phyloP scores from a whole-genome alignment of 352 stramenopile genomes.

The Blastocystis hominis region DNA sequence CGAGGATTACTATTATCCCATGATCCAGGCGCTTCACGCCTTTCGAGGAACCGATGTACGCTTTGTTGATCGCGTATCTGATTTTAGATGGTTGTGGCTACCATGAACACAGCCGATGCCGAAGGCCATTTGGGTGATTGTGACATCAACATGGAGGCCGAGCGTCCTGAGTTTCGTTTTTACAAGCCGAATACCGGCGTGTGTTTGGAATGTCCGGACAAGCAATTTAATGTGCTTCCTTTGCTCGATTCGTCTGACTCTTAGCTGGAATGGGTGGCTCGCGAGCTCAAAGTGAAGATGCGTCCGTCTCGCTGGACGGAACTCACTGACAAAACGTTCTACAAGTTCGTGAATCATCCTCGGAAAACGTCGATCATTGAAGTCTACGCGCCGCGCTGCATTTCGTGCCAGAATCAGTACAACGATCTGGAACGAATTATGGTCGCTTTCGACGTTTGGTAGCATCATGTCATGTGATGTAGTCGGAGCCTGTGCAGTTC shows the following conservation, averaged over 20 bases:
- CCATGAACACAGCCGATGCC: not conserved
- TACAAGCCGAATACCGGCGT: constrained; percentile 16
- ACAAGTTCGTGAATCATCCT: constrained; percentile 12
- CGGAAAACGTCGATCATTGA: constrained; percentile 14
- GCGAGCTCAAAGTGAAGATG: constrained; percentile 40
- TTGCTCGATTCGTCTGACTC: not conserved
- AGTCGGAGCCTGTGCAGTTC: constrained; percentile 43
- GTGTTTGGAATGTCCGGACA: constrained; percentile 14
- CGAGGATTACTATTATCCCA: constrained; percentile 27
- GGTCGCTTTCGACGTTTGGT: not conserved
- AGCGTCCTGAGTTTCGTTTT: constrained; percentile 7
- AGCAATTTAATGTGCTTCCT: not conserved
- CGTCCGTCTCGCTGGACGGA: constrained; percentile 20
- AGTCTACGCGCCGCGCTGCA: constrained; percentile 14
- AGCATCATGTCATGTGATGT: not conserved
- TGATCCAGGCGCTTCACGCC: constrained; percentile 19
- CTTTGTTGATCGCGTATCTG: not conserved
- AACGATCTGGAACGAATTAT: constrained; percentile 32
- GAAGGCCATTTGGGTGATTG: not conserved
- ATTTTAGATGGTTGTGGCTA: constrained; percentile 2
- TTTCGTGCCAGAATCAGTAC: constrained; percentile 40
- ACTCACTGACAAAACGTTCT: not conserved
- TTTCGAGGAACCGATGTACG: constrained; percentile 13
- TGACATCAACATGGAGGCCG: not conserved
- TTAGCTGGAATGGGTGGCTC: not conserved